These are phyloP conservation scores for Scheffersomyces parashehatae DNA, from an alignment of 1,139 yeast genomes.

Conservation along the genomic window DNA sequence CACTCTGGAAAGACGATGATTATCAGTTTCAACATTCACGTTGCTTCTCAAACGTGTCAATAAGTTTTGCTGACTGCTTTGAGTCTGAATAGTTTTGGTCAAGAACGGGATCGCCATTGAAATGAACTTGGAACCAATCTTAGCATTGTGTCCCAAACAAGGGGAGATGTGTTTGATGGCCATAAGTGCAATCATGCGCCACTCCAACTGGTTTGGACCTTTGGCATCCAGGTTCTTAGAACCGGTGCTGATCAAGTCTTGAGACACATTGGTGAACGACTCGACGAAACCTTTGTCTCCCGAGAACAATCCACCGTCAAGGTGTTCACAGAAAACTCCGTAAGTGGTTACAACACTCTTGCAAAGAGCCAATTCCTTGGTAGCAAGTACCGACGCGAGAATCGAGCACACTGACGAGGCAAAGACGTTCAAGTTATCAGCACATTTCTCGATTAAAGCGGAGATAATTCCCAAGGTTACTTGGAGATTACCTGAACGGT, in stretches of 20 bases:
- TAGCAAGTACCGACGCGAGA: slow-evolving; percentile 41
- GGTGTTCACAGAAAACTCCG: slow-evolving; percentile 59
- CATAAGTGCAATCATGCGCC: slow-evolving; percentile 49
- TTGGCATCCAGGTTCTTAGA: slow-evolving; percentile 14
- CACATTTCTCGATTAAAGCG: slow-evolving; percentile 72
- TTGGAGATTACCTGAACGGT: slow-evolving; percentile 73
- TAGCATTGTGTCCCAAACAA: slow-evolving; percentile 44
- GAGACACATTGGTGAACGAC: slow-evolving; percentile 45
- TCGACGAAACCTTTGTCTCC: slow-evolving; percentile 69
- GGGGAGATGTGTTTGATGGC: slow-evolving; percentile 45
- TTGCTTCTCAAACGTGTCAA: slow-evolving; percentile 22
- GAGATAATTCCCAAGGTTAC: slow-evolving; percentile 75
- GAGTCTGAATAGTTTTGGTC: slow-evolving; percentile 27
- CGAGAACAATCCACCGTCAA: slow-evolving; percentile 68
- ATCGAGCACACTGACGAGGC: slow-evolving; percentile 62
- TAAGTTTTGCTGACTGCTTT: slow-evolving; percentile 17
- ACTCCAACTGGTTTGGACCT: slow-evolving; percentile 44
- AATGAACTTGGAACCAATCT: slow-evolving; percentile 38
- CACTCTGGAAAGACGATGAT: slow-evolving; percentile 25
- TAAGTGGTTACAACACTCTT: slow-evolving; percentile 55
- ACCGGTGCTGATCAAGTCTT: slow-evolving; percentile 34
- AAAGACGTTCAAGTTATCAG: slow-evolving; percentile 80
- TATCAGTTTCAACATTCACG: slow-evolving; percentile 27
- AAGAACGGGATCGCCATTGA: slow-evolving; percentile 43
- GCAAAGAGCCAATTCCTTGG: slow-evolving; percentile 57